These are phyloP conservation scores for Cercis canadensis DNA, from an alignment of 306 rosid species.

Conservation along the genomic window DNA sequence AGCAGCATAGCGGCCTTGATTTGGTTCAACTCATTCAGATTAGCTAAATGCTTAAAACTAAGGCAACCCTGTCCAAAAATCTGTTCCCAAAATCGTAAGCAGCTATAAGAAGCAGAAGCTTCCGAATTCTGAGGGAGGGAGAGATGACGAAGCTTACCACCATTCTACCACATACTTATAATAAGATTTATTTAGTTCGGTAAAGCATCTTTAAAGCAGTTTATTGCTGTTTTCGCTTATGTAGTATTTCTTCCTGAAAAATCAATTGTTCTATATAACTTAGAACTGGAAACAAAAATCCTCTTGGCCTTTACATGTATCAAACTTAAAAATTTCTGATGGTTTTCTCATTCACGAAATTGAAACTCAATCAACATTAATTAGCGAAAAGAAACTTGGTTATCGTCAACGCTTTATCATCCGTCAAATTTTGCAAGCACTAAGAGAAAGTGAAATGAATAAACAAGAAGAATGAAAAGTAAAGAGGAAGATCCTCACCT, in stretches of 20 bases:
- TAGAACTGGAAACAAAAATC: background rate
- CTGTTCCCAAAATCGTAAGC: background rate
- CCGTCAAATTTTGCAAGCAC: background rate
- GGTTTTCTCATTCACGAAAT: background rate
- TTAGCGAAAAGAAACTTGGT: background rate
- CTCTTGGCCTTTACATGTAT: background rate
- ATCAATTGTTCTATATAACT: background rate
- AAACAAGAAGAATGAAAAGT: too few species aligned
- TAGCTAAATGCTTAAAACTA: background rate
- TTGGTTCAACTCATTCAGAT: constrained; percentile 5
- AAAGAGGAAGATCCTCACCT: constrained; percentile 54
- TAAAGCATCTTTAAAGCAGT: constrained; percentile 20
- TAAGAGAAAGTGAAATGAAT: constrained; percentile 13
- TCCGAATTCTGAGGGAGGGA: background rate
- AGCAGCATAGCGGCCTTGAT: constrained; percentile 7
- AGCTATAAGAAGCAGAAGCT: background rate
- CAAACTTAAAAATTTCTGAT: background rate
- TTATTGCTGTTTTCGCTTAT: background rate
- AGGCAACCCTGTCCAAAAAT: background rate
- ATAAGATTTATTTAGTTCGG: background rate
- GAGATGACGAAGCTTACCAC: constrained; percentile 20
- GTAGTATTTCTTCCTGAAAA: background rate
- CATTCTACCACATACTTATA: background rate
- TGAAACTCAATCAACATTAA: background rate
- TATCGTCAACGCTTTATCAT: background rate